Percentiles rank a stretch among this genome's conserved stretches.
phyloP scores from a whole-genome alignment of 257 asterid genomes.

The Mentha longifolia region DNA sequence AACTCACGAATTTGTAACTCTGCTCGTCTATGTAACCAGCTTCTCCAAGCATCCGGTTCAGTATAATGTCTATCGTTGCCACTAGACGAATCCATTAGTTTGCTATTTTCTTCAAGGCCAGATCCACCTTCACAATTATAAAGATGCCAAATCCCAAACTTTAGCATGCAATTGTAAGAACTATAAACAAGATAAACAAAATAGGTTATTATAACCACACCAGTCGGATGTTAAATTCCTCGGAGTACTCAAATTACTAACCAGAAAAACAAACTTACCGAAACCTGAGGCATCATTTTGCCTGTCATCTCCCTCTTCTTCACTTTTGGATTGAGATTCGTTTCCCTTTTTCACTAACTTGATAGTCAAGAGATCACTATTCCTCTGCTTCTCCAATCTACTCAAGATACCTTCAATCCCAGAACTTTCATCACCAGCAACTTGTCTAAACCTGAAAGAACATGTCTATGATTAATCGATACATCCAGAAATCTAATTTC shows the following conservation, averaged over 20 bases:
- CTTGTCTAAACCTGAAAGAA: constrained; percentile 52
- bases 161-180: constrained; percentile 36
- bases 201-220: constrained; percentile 15
- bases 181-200: constrained; percentile 14
- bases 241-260: not conserved
- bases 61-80: constrained; percentile 41
- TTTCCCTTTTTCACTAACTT: constrained; percentile 42
- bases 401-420: constrained; percentile 80
- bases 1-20: constrained; percentile 52
- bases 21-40: constrained; percentile 67
- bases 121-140: constrained; percentile 55
- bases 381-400: constrained; percentile 83
- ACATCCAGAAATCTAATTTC: constrained; percentile 20
- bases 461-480: not conserved
- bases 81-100: constrained; percentile 34
- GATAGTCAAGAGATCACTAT: constrained; percentile 48
- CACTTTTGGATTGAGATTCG: constrained; percentile 42
- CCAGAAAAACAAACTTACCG: constrained; percentile 39
- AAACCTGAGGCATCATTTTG: constrained; percentile 38
- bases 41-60: constrained; percentile 73
- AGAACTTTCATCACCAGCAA: constrained; percentile 49
- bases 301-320: constrained; percentile 37
- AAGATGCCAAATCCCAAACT: constrained; percentile 37
- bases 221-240: constrained; percentile 18
- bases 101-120: constrained; percentile 46